Evolutionary conservation across 257 asterid species (phyloP), one percentile per base, ranked within the genome.

Genomic region (Cinchona pubescens): DNA sequence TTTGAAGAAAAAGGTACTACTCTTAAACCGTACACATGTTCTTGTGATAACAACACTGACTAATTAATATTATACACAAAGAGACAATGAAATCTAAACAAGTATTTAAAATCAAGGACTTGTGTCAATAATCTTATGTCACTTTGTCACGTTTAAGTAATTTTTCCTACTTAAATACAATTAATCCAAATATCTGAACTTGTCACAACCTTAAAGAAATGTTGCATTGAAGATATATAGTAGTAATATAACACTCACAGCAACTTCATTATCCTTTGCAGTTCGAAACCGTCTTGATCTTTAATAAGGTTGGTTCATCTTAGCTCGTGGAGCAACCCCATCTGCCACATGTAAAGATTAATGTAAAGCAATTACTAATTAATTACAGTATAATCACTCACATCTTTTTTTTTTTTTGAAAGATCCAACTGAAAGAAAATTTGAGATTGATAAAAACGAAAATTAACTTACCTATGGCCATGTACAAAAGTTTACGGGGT

Each of bases 241-340:
- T n/a, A n/a, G n/a, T n/a, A n/a, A 37, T 37, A 37, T 37, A 37
- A 65, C 11, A 58, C 82, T 37, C 15, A 90, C 96, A 11, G 81
- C 83, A 13, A 46, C 46, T 53, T 82, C 79, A 40, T 51, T 63
- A 62, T 87, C 90, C 64, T 81, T 87, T 0, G 95, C 85, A 2
- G 88, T 30, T 40, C 87, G 72, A 79, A 87, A 91, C 37, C 96
- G 78, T 27, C 96, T 59, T 3, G 85, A 45, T 61, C 96, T 40
- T 16, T 84, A n/a, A n/a, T n/a, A n/a, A n/a, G n/a, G 90, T 29
- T 84, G 91, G 71, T 91, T 89, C 94, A 89, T 86, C 58, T 91
- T 91, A 0, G 96, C 96, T 58, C 93, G 81, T 1, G 96, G 92
- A 34, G 94, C 94, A 48, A 87, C 94, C 12, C 96, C 94, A 77